Conservation (phyloP, 2,329 filamentous ascomycete species). For the Fusarium mangiferae region DNA sequence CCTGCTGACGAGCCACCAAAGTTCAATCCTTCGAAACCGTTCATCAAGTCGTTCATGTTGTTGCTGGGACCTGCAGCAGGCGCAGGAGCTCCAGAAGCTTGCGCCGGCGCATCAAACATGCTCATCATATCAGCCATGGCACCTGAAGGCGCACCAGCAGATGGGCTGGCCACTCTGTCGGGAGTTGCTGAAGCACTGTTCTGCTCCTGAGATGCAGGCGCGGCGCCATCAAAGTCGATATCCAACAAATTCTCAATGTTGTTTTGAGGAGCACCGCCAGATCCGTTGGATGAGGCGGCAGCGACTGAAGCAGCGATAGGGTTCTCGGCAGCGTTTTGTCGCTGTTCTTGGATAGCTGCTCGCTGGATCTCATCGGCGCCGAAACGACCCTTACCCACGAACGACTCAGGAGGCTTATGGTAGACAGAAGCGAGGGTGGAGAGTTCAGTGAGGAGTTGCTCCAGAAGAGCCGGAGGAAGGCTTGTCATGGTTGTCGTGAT, state of each 20-base stretch:
- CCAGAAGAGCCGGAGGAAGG: slow-evolving; percentile 82
- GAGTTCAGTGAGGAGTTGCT: slow-evolving; percentile 89
- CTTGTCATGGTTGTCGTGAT: slow-evolving; percentile 95
- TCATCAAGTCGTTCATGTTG: slow-evolving; percentile 88
- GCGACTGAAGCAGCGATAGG: slow-evolving; percentile 88
- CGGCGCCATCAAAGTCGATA: slow-evolving; percentile 94
- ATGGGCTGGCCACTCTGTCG: slow-evolving; percentile 73
- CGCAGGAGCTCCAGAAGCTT: slow-evolving; percentile 58
- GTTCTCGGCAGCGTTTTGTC: slow-evolving; percentile 91
- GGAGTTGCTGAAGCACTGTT: slow-evolving; percentile 69
- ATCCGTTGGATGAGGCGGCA: slow-evolving; percentile 74
- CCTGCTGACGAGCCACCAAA: slow-evolving; percentile 67
- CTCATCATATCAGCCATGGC: slow-evolving; percentile 74
- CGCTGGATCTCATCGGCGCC: slow-evolving; percentile 94
- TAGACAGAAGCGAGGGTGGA: slow-evolving; percentile 97
- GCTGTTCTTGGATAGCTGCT: slow-evolving; percentile 95
- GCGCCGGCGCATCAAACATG: slow-evolving; percentile 74
- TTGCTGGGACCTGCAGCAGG: slow-evolving; percentile 52
- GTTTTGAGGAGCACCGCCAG: slow-evolving; percentile 67
- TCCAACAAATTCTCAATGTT: slow-evolving; percentile 96
- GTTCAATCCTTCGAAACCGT: slow-evolving; percentile 85
- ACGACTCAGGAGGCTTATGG: slow-evolving; percentile 98
- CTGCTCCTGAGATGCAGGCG: slow-evolving; percentile 83
- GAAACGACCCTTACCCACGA: slow-evolving; percentile 93
- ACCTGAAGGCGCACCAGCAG: slow-evolving; percentile 54